Conservation (phyloP, 176 grass and related monocot species). For the Zoysia pacifica region DNA sequence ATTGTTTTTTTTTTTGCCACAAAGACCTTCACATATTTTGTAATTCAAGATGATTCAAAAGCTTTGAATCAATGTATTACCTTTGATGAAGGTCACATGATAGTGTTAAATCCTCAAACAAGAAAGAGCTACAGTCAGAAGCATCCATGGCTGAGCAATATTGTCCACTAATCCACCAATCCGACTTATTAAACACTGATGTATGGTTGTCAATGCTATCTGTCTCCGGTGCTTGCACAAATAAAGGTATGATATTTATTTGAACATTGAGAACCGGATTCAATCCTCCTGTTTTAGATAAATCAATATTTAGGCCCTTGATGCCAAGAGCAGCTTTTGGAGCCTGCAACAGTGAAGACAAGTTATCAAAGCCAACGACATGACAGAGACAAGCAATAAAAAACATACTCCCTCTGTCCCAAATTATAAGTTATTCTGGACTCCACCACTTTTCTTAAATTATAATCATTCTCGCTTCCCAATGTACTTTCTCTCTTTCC, state of each 20-base stretch:
- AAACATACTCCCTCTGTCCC: too few species aligned
- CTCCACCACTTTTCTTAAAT: too few species aligned
- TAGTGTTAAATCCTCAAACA: conserved; percentile 52
- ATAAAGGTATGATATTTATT: conserved; percentile 65
- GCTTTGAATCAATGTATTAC: conserved; percentile 35
- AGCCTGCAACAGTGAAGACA: conserved; percentile 56
- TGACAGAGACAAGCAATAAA: neutral
- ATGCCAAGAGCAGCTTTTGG: conserved; percentile 76
- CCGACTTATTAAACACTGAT: conserved; percentile 50
- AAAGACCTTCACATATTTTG: neutral
- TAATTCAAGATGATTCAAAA: neutral
- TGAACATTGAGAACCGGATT: conserved; percentile 59
- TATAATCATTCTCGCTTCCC: too few species aligned
- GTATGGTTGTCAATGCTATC: conserved; percentile 47
- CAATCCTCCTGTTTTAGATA: conserved; percentile 64
- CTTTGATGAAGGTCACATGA: conserved; percentile 55
- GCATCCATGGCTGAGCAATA: conserved; percentile 63
- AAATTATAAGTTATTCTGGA: too few species aligned
- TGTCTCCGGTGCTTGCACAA: conserved; percentile 59
- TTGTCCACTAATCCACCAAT: conserved; percentile 50
- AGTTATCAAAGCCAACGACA: conserved; percentile 26
- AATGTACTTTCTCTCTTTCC: too few species aligned
- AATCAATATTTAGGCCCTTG: conserved; percentile 70
- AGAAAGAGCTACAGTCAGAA: conserved; percentile 51
- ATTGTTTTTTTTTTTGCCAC: neutral